Percentiles rank a stretch among this genome's conserved stretches.
Evolutionary conservation across 352 stramenopile genomes (phyloP).

Genomic region (Phytophthora palmivora): DNA sequence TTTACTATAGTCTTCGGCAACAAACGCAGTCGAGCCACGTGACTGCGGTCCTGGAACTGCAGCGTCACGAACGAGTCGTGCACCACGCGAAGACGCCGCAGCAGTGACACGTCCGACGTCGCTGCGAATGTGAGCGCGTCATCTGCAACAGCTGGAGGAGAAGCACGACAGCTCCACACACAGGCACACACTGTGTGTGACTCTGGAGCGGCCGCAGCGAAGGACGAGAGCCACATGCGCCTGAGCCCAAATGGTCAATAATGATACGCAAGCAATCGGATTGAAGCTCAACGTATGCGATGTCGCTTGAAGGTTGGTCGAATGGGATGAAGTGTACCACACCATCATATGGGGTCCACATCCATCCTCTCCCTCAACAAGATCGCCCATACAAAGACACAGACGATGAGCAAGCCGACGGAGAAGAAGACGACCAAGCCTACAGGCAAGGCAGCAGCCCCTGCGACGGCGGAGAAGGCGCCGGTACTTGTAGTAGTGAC

Average conservation of each 20-base stretch:
- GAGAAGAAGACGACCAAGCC: slow-evolving; percentile 40
- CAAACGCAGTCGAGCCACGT: slow-evolving; percentile 48
- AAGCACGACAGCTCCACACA: slow-evolving; percentile 38
- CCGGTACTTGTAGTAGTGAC: slow-evolving; percentile 80
- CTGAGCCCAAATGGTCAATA: slow-evolving; percentile 7
- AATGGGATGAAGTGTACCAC: slow-evolving; percentile 17
- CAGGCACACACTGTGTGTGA: slow-evolving; percentile 30
- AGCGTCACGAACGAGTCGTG: slow-evolving; percentile 64
- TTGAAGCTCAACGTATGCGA: slow-evolving; percentile 19
- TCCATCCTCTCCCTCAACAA: slow-evolving; percentile 10
- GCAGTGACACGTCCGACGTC: slow-evolving; percentile 47
- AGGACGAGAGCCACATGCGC: slow-evolving; percentile 69
- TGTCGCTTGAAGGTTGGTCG: no score
- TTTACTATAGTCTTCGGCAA: slow-evolving; percentile 12
- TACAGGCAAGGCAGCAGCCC: slow-evolving; percentile 21
- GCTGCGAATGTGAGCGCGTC: slow-evolving; percentile 45
- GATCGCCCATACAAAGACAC: slow-evolving; percentile 14
- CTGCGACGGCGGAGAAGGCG: slow-evolving; percentile 55
- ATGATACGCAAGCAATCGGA: slow-evolving; percentile 46
- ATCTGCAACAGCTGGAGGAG: not conserved
- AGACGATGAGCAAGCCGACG: slow-evolving; percentile 46
- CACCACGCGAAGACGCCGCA: slow-evolving; percentile 53
- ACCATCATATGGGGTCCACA: slow-evolving; percentile 5
- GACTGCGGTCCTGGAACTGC: slow-evolving; percentile 24
- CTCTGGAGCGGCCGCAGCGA: slow-evolving; percentile 30